Percentiles rank a stretch among this genome's conserved stretches.
Evolutionary conservation across 768 basidiomycete species (phyloP).

Genomic region (Fibroporia radiculosa): DNA sequence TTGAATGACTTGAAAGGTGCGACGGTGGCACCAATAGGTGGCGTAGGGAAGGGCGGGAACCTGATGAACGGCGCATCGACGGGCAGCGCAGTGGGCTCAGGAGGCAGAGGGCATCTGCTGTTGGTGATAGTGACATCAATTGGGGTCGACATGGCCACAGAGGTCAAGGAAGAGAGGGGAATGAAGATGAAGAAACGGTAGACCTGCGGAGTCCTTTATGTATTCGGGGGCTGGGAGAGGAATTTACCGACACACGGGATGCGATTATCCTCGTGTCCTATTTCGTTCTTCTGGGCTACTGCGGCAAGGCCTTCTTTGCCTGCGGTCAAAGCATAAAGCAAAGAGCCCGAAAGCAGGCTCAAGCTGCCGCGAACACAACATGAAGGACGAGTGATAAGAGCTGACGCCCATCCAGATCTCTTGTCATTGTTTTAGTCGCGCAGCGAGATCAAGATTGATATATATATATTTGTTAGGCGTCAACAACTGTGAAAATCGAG

Average conservation of each 20-base stretch:
- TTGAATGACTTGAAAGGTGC: slow-evolving; percentile 51
- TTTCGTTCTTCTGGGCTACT: too few species aligned
- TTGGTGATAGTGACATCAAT: background rate
- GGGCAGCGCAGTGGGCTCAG: slow-evolving; percentile 4
- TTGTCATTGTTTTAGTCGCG: too few species aligned
- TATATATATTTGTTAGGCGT: too few species aligned
- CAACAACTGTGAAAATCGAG: too few species aligned
- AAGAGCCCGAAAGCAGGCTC: too few species aligned
- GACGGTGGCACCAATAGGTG: slow-evolving; percentile 39
- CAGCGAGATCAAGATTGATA: too few species aligned
- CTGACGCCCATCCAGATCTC: too few species aligned
- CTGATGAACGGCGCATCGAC: slow-evolving; percentile 12
- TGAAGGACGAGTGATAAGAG: too few species aligned
- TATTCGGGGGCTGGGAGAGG: background rate
- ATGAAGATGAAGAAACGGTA: background rate
- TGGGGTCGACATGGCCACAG: background rate
- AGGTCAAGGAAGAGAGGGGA: background rate
- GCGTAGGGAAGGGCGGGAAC: slow-evolving; percentile 42
- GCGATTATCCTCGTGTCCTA: too few species aligned
- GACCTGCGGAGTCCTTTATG: background rate
- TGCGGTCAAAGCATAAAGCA: too few species aligned
- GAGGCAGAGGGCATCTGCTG: background rate
- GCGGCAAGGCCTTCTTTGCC: too few species aligned
- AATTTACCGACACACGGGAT: background rate
- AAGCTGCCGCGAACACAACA: too few species aligned